Evolutionary conservation across 495 filamentous ascomycete genomes (phyloP).

Genomic region (Geoglossum glabrum): DNA sequence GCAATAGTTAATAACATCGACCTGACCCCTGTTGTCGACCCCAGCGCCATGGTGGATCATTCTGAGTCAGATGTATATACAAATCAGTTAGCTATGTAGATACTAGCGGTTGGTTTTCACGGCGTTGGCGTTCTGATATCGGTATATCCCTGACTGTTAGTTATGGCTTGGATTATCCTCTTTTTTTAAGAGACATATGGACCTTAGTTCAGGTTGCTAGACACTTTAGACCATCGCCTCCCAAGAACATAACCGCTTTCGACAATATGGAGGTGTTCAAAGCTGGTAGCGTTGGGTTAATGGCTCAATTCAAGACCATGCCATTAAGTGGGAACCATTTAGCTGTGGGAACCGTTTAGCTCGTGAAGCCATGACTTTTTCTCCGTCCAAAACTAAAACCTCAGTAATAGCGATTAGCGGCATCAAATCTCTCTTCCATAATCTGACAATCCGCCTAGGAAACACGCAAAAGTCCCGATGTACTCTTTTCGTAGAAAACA

Average conservation of each 20-base stretch:
- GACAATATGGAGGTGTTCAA: neutral
- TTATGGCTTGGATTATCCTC: neutral
- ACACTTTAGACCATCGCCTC: too few relatives aligned
- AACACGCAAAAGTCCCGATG: too few relatives aligned
- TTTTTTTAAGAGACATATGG: too few relatives aligned
- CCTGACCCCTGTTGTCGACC: conserved; percentile 30
- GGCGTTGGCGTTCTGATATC: neutral
- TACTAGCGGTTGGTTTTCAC: neutral
- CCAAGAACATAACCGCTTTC: neutral
- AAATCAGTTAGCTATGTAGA: neutral
- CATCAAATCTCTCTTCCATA: neutral
- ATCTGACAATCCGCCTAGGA: neutral
- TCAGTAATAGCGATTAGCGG: neutral
- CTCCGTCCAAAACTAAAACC: neutral
- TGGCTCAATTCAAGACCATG: neutral
- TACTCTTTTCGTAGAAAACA: too few relatives aligned
- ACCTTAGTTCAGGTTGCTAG: too few relatives aligned
- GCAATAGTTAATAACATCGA: conserved; percentile 24
- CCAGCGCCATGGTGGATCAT: conserved; percentile 28
- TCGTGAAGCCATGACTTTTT: neutral
- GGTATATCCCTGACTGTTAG: neutral
- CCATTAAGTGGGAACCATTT: neutral
- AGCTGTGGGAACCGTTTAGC: too few relatives aligned
- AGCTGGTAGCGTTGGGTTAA: neutral
- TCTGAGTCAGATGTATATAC: neutral